These are phyloP conservation scores for Pyricularia pennisetigena DNA, from an alignment of 2,329 filamentous ascomycete genomes.

Conservation along the genomic window DNA sequence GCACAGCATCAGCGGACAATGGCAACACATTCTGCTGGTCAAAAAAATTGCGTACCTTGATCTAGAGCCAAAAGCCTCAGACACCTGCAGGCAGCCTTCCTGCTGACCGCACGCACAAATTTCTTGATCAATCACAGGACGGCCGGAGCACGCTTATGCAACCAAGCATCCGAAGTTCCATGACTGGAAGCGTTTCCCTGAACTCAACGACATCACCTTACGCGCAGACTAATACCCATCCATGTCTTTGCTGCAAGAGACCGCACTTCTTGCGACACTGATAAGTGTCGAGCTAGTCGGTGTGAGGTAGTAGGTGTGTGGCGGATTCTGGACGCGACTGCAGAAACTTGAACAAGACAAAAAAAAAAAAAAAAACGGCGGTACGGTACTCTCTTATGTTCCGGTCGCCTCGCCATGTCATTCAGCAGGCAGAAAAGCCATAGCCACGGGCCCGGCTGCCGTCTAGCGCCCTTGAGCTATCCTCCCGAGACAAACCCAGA, in stretches of 20 bases:
- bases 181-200: neutral
- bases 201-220: neutral
- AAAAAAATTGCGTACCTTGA: neutral
- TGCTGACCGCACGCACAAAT: neutral
- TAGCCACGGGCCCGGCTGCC: conserved; percentile 51
- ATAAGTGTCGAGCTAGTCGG: neutral
- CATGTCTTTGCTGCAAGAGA: neutral
- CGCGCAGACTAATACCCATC: neutral
- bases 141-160: neutral
- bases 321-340: neutral
- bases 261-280: neutral
- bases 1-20: neutral
- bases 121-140: neutral
- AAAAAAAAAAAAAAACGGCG: neutral
- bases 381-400: neutral
- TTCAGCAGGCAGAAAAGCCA: conserved; percentile 23
- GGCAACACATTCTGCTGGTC: neutral
- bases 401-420: neutral
- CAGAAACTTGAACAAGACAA: neutral
- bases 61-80: neutral
- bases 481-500: conserved; percentile 23
- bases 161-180: neutral
- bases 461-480: conserved; percentile 34
- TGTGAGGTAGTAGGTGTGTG: neutral
- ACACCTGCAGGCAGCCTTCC: neutral